A percentile compares a stretch with the other conserved stretches of the same genome.
These are phyloP conservation scores for Calonectria crousiana DNA, from an alignment of 2,329 filamentous ascomycete genomes.

Conservation along the genomic window DNA sequence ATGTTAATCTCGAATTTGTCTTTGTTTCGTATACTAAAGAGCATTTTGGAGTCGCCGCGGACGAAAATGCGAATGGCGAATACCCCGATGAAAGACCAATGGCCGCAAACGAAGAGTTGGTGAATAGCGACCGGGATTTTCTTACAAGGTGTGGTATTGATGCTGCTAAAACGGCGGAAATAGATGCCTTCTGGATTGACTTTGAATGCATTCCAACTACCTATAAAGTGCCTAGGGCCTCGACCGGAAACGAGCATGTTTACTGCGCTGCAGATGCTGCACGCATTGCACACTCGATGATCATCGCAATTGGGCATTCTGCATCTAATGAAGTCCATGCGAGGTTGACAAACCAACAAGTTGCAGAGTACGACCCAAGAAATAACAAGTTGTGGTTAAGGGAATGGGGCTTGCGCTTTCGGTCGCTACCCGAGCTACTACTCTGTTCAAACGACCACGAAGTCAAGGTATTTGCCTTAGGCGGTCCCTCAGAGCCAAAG, in stretches of 20 bases:
- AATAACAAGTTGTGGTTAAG: slow-evolving; percentile 43
- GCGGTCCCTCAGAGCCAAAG: slow-evolving; percentile 22
- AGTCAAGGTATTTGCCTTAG: slow-evolving; percentile 28
- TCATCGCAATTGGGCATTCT: slow-evolving; percentile 53
- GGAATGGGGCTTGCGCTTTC: slow-evolving; percentile 59
- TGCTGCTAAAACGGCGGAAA: slow-evolving; percentile 51
- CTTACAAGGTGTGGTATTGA: slow-evolving; percentile 52
- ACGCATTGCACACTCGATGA: slow-evolving; percentile 54
- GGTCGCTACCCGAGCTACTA: slow-evolving; percentile 58
- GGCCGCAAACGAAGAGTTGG: slow-evolving; percentile 33
- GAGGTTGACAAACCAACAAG: slow-evolving; percentile 37
- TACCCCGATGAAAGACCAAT: slow-evolving; percentile 33
- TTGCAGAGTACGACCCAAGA: slow-evolving; percentile 33
- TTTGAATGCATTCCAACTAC: slow-evolving; percentile 55
- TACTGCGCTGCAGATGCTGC: slow-evolving; percentile 61
- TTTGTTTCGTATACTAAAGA: slow-evolving; percentile 56
- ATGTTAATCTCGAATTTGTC: slow-evolving; percentile 49
- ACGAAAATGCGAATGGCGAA: slow-evolving; percentile 26
- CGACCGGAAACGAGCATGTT: slow-evolving; percentile 42
- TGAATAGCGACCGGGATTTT: slow-evolving; percentile 37
- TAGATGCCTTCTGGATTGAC: slow-evolving; percentile 57
- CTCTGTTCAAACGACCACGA: slow-evolving; percentile 37
- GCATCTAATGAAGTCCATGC: slow-evolving; percentile 20
- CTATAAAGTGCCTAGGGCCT: slow-evolving; percentile 45
- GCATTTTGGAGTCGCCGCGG: slow-evolving; percentile 51